Evolutionary conservation across 2,329 filamentous ascomycete species (phyloP), one percentile per base, ranked within the genome.

Genomic region (Sporothrix euskadiensis): DNA sequence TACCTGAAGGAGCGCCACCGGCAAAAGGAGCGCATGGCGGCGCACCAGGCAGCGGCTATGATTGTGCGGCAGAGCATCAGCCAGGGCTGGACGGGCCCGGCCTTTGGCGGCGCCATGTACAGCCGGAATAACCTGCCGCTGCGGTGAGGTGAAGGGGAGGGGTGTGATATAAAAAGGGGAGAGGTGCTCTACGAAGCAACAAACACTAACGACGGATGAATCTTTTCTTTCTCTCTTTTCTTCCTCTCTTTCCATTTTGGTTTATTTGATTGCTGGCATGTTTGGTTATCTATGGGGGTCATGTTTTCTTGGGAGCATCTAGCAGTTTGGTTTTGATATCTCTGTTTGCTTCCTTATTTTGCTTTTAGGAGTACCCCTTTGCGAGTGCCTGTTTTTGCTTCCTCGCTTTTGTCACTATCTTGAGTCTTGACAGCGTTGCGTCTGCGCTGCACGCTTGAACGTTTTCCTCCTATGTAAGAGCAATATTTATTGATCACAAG

Each of bases 11-110:
- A 98, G 81, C 87, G 96, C 57, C 94, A 94, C 80, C 88, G 96
- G 76, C 96, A 99, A 81, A 97, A 97, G 85, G 96, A 98, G 84
- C 88, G 96, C 76, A 89, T 98, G 79, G 93, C 94, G 4, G 94
- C 95, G 1, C 91, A 94, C 6, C 93, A 94, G 22, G 95, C 95
- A 0, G 96, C 96, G 4, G 94, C 97, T 79, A 89, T 94, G 82
- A 99, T 99, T 82, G 95, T 99, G 71, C 90, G 92, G 80, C 94
- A 98, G 84, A 98, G 95, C 83, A 88, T 97, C 54, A 83, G 79
- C 73, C 87, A 89, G 78, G 86, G 86, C 52, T 88, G 85, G 84
- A 79, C 78, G 56, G 83, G 82, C 59, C 83, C 83, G 69, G 79
- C 78, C 73, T 83, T 79, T 80, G 82, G 78, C 71, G 82, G 78